Conservation (phyloP, 352 stramenopile genomes). For the Globisporangium cederbergense region DNA sequence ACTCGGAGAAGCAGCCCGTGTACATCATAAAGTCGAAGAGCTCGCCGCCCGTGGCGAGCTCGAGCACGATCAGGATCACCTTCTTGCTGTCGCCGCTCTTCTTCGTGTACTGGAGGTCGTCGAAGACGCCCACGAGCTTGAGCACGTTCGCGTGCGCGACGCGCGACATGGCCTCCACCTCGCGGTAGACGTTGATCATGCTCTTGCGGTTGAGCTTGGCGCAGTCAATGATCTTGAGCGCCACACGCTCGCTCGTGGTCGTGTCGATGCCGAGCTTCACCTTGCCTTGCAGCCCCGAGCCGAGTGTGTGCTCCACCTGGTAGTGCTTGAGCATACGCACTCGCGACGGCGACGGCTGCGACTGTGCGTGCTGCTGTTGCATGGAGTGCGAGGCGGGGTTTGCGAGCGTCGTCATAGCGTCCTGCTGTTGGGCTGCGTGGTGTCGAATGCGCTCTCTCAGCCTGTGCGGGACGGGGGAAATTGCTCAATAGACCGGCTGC, state of each 20-base stretch:
- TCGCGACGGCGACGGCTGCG: slow-evolving; percentile 8
- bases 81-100: slow-evolving; percentile 69
- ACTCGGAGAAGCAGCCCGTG: slow-evolving; percentile 87
- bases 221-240: slow-evolving; percentile 90
- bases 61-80: slow-evolving; percentile 88
- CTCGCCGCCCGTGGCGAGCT: slow-evolving; percentile 84
- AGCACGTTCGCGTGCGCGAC: slow-evolving; percentile 83
- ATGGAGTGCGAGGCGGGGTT: background rate
- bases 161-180: slow-evolving; percentile 89
- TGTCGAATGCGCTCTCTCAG: background rate
- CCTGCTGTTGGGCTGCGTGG: background rate
- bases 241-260: slow-evolving; percentile 74
- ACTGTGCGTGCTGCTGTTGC: background rate
- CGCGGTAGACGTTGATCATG: slow-evolving; percentile 84
- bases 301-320: slow-evolving; percentile 75
- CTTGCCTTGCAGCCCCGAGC: slow-evolving; percentile 79
- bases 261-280: slow-evolving; percentile 87
- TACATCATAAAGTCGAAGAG: slow-evolving; percentile 94
- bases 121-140: slow-evolving; percentile 67
- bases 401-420: slow-evolving; percentile 13
- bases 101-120: slow-evolving; percentile 72
- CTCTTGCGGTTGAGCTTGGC: slow-evolving; percentile 76
- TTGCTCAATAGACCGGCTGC: slow-evolving; percentile 2
- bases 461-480: slow-evolving; percentile 12
- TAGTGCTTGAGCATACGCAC: slow-evolving; percentile 72